Evolutionary conservation across 164 flowering plant genomes (phyloP).

Genomic region (Protea cynaroides): DNA sequence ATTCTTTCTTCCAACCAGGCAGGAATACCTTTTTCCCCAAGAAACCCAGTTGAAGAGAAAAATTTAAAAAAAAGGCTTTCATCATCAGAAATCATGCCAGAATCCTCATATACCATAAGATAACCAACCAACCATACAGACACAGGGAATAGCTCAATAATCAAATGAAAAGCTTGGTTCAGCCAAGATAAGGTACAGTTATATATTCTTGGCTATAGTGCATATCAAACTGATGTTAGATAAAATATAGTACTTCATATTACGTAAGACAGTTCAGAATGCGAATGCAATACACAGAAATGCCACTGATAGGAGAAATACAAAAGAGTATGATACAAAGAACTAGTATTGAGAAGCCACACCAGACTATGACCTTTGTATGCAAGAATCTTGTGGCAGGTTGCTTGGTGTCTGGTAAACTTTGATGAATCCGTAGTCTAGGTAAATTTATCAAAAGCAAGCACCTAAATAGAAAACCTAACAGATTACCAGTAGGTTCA

Average conservation of each 20-base stretch:
- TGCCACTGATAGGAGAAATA: not conserved
- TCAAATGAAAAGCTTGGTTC: not conserved
- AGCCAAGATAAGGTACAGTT: too few species aligned
- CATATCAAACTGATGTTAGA: too few species aligned
- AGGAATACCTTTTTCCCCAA: constrained; percentile 88
- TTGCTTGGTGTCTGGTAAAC: too few species aligned
- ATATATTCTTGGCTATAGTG: too few species aligned
- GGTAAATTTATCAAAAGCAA: too few species aligned
- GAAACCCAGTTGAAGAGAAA: constrained; percentile 49
- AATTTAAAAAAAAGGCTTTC: constrained; percentile 9
- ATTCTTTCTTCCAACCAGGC: constrained; percentile 88
- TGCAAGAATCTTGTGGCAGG: too few species aligned
- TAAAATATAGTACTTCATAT: too few species aligned
- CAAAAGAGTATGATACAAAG: not conserved
- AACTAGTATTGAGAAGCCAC: not conserved
- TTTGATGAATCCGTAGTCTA: too few species aligned
- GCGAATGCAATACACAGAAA: not conserved
- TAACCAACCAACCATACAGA: not conserved
- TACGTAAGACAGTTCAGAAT: not conserved
- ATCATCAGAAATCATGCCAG: constrained; percentile 8
- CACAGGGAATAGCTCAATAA: not conserved
- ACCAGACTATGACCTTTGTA: constrained; percentile 96
- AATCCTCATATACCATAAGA: constrained; percentile 3
- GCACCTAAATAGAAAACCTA: too few species aligned
- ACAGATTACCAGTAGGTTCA: too few species aligned